Conservation (phyloP, 495 filamentous ascomycete genomes). For the Filosporella fistucella region DNA sequence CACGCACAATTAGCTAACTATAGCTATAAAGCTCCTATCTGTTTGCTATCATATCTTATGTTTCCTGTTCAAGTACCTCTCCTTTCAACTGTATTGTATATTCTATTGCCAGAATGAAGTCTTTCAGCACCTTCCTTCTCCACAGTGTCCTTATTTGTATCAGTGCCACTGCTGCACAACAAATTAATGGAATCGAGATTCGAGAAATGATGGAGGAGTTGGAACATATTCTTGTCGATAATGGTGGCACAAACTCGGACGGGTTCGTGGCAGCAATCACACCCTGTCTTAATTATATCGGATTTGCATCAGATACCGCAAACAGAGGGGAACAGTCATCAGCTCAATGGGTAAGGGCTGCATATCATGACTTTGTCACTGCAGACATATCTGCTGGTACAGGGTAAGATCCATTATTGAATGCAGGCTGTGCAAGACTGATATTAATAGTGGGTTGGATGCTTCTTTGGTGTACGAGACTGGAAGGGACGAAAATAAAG, state of each 20-base stretch:
- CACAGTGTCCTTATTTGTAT: no score
- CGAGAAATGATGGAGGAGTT: neutral
- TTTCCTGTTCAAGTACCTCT: no score
- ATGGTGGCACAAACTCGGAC: no score
- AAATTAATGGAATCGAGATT: neutral
- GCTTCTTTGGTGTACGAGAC: conserved; percentile 29
- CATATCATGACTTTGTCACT: conserved; percentile 33
- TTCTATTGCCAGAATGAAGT: no score
- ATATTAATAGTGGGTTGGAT: conserved; percentile 24
- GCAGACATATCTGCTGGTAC: conserved; percentile 19
- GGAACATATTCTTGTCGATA: neutral
- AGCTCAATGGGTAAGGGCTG: conserved; percentile 40
- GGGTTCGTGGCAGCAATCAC: neutral
- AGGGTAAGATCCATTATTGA: conserved; percentile 19
- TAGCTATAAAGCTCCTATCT: no score
- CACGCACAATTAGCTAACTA: no score
- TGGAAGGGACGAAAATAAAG: conserved; percentile 28
- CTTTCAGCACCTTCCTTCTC: no score
- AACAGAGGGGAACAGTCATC: conserved; percentile 21
- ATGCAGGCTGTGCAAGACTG: neutral
- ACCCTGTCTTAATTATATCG: neutral
- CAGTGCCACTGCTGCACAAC: neutral
- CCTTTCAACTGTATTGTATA: no score
- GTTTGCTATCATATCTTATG: no score
- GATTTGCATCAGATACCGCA: neutral